phyloP scores from a whole-genome alignment of 2,329 filamentous ascomycete genomes.

The Diaporthe nobilis region DNA sequence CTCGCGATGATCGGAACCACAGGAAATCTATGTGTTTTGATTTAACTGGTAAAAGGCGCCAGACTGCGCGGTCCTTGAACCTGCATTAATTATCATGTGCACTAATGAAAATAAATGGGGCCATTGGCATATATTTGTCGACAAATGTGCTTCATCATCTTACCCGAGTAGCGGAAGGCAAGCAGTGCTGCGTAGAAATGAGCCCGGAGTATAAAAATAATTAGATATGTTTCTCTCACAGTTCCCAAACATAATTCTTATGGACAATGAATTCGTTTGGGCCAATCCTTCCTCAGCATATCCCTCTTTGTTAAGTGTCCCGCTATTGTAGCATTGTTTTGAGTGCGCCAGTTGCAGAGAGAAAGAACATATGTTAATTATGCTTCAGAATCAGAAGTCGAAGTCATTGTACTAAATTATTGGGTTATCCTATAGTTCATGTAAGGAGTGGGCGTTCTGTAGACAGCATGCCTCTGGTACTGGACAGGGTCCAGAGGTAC shows the following conservation, averaged over 20 bases:
- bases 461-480: not conserved
- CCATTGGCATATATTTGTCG: not conserved
- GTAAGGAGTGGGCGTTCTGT: not conserved
- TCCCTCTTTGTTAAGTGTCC: too few species aligned
- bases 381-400: too few species aligned
- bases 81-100: not conserved
- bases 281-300: not conserved
- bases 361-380: too few species aligned
- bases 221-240: not conserved
- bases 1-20: not conserved
- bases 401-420: not conserved
- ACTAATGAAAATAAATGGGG: not conserved
- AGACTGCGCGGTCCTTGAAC: not conserved
- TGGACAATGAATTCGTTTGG: not conserved
- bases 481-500: not conserved
- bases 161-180: not conserved
- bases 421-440: not conserved
- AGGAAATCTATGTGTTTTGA: not conserved
- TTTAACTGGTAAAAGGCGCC: not conserved
- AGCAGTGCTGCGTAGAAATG: not conserved
- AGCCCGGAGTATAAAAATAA: not conserved
- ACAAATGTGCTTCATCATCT: not conserved
- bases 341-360: not conserved
- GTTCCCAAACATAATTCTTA: not conserved
- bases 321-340: too few species aligned